Evolutionary conservation across 2,329 filamentous ascomycete species (phyloP), one percentile per base, ranked within the genome.

Genomic region (Grosmannia clavigera): DNA sequence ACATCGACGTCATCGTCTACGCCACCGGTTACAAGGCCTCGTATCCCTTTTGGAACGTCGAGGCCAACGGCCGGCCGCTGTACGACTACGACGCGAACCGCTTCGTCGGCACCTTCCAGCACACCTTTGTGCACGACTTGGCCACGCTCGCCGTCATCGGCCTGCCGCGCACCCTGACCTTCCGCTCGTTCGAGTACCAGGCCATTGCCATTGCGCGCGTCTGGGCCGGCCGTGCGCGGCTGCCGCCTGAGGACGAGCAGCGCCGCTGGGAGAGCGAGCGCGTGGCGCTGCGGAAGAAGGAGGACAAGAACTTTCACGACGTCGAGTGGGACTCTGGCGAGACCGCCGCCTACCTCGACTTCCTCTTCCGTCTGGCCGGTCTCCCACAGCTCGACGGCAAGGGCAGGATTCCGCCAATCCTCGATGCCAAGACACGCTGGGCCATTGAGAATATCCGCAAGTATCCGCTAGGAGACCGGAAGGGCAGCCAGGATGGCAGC

Each of bases 21-120:
- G 91, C 88, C 68, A 96, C 92, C 0, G 92, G 92, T 0, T 97
- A 95, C 68, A 81, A 94, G 62, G 95, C 90, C 71, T 85, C 86
- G 3, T 88, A 87, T 60, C 90, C 91, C 0, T 96, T 96, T 68
- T 82, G 79, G 80, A 80, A 82, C 61, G 61, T 57, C 5, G 63
- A 68, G 10, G 66, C 61, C 0, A 79, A 78, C 35, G 79, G 78
- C 0, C 72, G 76, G 0, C 65, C 70, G 1, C 63, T 84, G 1
- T 84, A 71, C 65, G 76, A 82, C 65, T 82, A 84, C 64, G 61
- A 67, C 1, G 61, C 67, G 0, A 73, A 74, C 33, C 76, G 74
- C 25, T 67, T 83, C 2, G 60, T 73, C 0, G 72, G 73, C 0
- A 74, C 64, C 2, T 84, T 81, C 64, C 60, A 63, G 43, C 80